Base-by-base conservation (phyloP, 176 grass and related monocot genomes). In the Raddia guianensis region DNA sequence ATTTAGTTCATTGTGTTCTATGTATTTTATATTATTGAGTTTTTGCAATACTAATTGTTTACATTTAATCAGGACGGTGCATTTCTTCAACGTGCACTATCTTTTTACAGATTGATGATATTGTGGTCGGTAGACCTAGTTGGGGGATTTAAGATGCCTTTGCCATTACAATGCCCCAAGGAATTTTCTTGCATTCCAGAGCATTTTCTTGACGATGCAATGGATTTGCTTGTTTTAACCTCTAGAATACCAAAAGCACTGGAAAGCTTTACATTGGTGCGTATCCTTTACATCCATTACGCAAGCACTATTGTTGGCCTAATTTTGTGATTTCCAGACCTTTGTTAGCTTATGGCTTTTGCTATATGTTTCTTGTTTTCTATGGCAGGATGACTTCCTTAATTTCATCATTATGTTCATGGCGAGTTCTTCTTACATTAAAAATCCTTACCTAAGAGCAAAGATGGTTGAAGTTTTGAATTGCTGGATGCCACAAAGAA, bases 391-490 rank as follows among this genome's bases (percentile, higher is more conserved):
- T 86, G 88, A 99, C 60, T 99, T 99, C 70, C 84, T 99, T 79
- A 99, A 89, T 83, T 99, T 99, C 68, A 93, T 95, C 42, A 99
- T 99, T 15, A 98, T 99, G 92, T 99, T 99, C 80, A 99, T 99
- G 92, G 88, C 92, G 32, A 93, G 92, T 45, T 84, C 91, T 43
- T 80, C 88, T 73, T 95, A 99, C 84, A 87, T 99, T 37, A 99
- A 99, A 85, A 99, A 99, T 72, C 96, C 96, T 79, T 93, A 99
- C 86, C 68, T 99, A 72, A 93, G 85, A 86, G 92, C 96, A 68
- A 99, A 99, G 79, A 98, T 99, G 96, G 96, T 99, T 87, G 92
- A 99, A 84, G 96, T 99, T 87, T 82, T 99, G 88, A 95, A 95
- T 86, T 88, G 86, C 72, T 99, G 96, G 96, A 93, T 80, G 58